Evolutionary conservation across 2,329 filamentous ascomycete genomes (phyloP).

Genomic region (Pseudofabraea citricarpa): DNA sequence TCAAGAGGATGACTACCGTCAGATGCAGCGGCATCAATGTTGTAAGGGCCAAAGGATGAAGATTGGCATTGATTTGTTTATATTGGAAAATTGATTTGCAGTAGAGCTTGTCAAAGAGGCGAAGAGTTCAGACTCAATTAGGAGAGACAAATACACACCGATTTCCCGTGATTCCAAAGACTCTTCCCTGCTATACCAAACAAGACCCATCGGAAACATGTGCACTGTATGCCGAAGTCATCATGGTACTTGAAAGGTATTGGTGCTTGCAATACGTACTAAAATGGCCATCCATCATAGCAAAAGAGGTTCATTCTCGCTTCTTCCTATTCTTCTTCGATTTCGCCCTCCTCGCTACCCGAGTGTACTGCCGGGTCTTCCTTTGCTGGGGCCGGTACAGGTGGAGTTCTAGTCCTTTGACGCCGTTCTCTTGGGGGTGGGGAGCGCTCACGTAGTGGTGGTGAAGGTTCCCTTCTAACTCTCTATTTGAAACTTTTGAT

Average conservation of each 20-base stretch:
- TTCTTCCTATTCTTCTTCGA: slow-evolving; percentile 67
- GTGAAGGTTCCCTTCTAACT: slow-evolving; percentile 50
- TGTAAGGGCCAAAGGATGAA: slow-evolving; percentile 8
- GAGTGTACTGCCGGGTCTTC: slow-evolving; percentile 48
- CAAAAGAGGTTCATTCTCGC: not conserved
- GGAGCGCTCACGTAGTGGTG: slow-evolving; percentile 49
- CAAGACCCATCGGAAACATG: not conserved
- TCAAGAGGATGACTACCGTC: slow-evolving; percentile 60
- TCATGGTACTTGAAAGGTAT: slow-evolving; percentile 23
- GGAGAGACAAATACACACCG: slow-evolving; percentile 25
- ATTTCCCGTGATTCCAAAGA: no score
- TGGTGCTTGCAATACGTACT: slow-evolving; percentile 31
- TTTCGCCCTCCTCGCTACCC: slow-evolving; percentile 96
- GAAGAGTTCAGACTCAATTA: slow-evolving; percentile 9
- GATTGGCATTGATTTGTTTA: slow-evolving; percentile 13
- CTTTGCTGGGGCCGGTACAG: slow-evolving; percentile 30
- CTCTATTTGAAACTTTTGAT: slow-evolving; percentile 36
- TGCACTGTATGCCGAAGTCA: slow-evolving; percentile 24
- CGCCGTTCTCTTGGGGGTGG: slow-evolving; percentile 49
- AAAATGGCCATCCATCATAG: slow-evolving; percentile 8
- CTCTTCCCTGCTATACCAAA: no score
- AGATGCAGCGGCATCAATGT: slow-evolving; percentile 10
- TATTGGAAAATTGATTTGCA: slow-evolving; percentile 3
- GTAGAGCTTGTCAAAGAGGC: not conserved
- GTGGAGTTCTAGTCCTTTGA: slow-evolving; percentile 53